phyloP scores from a whole-genome alignment of 805 yeast genomes.

The Kodamaea lidongshanica region DNA sequence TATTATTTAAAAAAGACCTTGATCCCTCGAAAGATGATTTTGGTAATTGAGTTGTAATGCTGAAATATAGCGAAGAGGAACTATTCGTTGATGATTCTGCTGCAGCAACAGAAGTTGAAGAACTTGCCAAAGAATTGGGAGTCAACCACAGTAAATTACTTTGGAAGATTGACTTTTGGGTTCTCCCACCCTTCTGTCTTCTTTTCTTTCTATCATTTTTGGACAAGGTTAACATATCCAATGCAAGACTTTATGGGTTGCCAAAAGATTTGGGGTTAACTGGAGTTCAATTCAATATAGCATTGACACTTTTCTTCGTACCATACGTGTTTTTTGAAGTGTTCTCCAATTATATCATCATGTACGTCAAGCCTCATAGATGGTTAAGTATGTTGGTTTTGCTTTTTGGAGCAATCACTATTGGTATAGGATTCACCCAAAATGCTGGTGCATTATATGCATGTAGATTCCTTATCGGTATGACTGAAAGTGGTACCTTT shows the following conservation, averaged over 20 bases:
- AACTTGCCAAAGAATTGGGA: conserved; percentile 28
- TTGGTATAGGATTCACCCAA: conserved; percentile 58
- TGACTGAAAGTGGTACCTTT: conserved; percentile 66
- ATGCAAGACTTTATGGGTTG: conserved; percentile 72
- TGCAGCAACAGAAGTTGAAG: conserved; percentile 13
- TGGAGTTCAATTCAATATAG: conserved; percentile 57
- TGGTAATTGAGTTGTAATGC: too few relatives aligned
- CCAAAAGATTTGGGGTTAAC: conserved; percentile 45
- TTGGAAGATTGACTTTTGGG: conserved; percentile 62
- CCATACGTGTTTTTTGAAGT: conserved; percentile 64
- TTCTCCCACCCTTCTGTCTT: conserved; percentile 71
- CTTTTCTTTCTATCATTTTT: conserved; percentile 71
- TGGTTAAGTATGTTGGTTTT: conserved; percentile 59
- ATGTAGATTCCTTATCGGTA: conserved; percentile 60
- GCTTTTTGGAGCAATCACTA: conserved; percentile 56
- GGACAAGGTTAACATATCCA: conserved; percentile 78
- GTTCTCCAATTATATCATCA: conserved; percentile 56
- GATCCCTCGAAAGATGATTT: too few relatives aligned
- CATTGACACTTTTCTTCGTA: conserved; percentile 64
- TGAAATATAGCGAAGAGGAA: too few relatives aligned
- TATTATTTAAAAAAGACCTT: too few relatives aligned
- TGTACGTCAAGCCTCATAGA: conserved; percentile 53
- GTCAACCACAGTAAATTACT: conserved; percentile 51
- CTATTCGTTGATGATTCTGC: conserved; percentile 3
- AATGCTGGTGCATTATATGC: conserved; percentile 55